Conservation (phyloP, 2,329 filamentous ascomycete genomes). For the Calonectria ilicicola region DNA sequence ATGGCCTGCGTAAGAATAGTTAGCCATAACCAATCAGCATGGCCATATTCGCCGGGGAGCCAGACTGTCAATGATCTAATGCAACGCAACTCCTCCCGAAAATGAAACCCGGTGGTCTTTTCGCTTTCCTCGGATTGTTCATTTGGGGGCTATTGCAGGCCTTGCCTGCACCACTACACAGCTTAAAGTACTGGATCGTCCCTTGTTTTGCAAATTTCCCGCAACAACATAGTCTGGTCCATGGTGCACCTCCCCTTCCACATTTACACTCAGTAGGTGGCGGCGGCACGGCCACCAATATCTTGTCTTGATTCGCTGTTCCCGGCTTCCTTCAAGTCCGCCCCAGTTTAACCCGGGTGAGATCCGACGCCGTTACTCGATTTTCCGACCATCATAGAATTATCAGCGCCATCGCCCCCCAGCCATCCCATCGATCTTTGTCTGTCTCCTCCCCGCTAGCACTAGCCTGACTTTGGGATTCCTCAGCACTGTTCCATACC, state of each 20-base stretch:
- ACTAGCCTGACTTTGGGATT: neutral
- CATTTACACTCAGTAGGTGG: neutral
- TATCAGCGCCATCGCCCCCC: neutral
- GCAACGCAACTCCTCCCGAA: neutral
- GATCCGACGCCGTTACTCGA: conserved; percentile 8
- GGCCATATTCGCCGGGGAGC: neutral
- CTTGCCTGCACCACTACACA: neutral
- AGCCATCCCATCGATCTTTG: neutral
- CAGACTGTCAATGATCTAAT: neutral
- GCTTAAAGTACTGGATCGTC: neutral
- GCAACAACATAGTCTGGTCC: neutral
- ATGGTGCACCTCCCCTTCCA: neutral
- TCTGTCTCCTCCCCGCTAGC: neutral
- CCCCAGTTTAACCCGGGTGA: conserved; percentile 14
- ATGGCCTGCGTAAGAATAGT: neutral
- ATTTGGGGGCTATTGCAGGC: neutral
- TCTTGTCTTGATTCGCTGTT: conserved; percentile 1
- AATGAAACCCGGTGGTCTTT: neutral
- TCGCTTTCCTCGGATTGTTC: neutral
- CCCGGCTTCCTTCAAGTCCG: neutral
- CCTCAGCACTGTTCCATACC: neutral
- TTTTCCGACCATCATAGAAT: conserved; percentile 13
- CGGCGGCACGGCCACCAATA: neutral
- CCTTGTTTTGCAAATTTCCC: neutral
- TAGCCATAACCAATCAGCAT: neutral